Percentiles rank a stretch among this genome's conserved stretches.
These are phyloP conservation scores for Pelargonium fulgidum DNA, from an alignment of 441 rosid genomes.

Conservation along the genomic window DNA sequence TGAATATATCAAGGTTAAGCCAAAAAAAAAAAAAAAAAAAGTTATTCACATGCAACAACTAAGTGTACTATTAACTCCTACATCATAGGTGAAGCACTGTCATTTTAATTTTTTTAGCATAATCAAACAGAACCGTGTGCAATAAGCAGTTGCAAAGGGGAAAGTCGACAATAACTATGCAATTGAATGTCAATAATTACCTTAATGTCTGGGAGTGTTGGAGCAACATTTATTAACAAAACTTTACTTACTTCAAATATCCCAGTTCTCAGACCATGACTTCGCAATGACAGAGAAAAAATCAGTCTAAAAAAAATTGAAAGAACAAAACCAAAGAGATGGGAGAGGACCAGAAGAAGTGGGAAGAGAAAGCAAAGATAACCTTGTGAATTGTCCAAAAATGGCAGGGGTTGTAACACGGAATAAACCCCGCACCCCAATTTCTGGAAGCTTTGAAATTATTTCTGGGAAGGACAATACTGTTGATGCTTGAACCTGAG, in stretches of 20 bases:
- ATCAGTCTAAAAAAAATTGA: slow-evolving; percentile 11
- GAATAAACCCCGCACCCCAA: slow-evolving; percentile 77
- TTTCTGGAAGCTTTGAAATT: slow-evolving; percentile 86
- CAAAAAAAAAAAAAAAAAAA: too few relatives aligned
- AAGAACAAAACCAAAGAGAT: background rate
- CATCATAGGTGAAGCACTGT: background rate
- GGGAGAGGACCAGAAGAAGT: background rate
- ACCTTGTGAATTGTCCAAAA: slow-evolving; percentile 96
- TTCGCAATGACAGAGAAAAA: slow-evolving; percentile 27
- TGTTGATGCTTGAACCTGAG: slow-evolving; percentile 94
- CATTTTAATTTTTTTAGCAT: background rate
- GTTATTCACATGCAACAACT: too few relatives aligned
- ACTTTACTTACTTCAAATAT: slow-evolving; percentile 87
- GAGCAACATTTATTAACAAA: slow-evolving; percentile 76
- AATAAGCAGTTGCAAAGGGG: background rate
- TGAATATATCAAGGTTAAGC: background rate
- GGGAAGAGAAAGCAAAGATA: slow-evolving; percentile 10
- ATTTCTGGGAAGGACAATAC: slow-evolving; percentile 58
- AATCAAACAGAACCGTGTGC: background rate
- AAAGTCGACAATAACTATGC: too few relatives aligned
- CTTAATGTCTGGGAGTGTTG: slow-evolving; percentile 82
- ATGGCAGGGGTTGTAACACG: slow-evolving; percentile 94
- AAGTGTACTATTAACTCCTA: background rate
- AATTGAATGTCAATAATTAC: slow-evolving; percentile 26
- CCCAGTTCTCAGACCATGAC: slow-evolving; percentile 97